Percentiles rank a stretch among this genome's conserved stretches.
Evolutionary conservation across 306 rosid species (phyloP).

Genomic region (Cucurbita pepo): DNA sequence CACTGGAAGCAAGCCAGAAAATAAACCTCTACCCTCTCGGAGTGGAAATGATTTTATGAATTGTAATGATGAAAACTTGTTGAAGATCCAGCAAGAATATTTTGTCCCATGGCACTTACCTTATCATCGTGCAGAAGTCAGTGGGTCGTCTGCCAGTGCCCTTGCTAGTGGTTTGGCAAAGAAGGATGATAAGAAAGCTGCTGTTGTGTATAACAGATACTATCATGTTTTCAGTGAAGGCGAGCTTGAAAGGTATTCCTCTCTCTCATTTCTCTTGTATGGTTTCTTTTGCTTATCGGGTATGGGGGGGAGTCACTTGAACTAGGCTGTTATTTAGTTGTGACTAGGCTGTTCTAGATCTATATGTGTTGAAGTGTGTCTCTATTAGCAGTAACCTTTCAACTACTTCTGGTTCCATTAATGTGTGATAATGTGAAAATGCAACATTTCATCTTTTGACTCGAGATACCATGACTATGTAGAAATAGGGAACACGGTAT

Average conservation of each 20-base stretch:
- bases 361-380: not conserved
- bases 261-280: not conserved
- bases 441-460: not conserved
- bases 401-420: not conserved
- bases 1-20: conserved; percentile 15
- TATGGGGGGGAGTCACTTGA: not conserved
- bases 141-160: conserved; percentile 79
- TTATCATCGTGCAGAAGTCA: conserved; percentile 85
- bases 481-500: not conserved
- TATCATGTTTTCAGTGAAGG: conserved; percentile 93
- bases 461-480: not conserved
- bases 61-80: conserved; percentile 16
- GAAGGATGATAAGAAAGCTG: conserved; percentile 76
- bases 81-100: conserved; percentile 61
- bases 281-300: not conserved
- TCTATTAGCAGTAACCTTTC: not conserved
- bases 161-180: conserved; percentile 75
- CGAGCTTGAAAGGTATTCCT: conserved; percentile 76
- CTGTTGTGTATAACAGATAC: conserved; percentile 78
- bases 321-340: not conserved
- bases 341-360: not conserved
- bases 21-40: conserved; percentile 4
- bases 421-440: not conserved
- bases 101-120: conserved; percentile 97
- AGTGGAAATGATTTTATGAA: conserved; percentile 2